Evolutionary conservation across 2,329 filamentous ascomycete genomes (phyloP), one percentile per base, ranked within the genome.

Genomic region (Lasiodiplodia sp.): DNA sequence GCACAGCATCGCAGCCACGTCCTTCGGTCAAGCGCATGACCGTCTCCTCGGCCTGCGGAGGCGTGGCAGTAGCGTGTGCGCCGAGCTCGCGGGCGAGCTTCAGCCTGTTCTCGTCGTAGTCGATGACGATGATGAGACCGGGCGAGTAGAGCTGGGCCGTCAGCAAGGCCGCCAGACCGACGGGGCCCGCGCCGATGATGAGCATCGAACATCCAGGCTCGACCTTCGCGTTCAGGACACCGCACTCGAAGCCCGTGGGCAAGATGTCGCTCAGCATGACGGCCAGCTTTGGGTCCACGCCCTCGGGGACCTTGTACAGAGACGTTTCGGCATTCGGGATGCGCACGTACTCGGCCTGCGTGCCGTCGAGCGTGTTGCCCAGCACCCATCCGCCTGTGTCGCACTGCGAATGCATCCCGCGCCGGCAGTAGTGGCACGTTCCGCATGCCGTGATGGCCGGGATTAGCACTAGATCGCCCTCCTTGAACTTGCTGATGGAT

Each of bases 261-360:
- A 88, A 81, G 34, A 86, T 85, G 75, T 89, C 87, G 67, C 83
- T 85, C 12, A 88, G 75, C 73, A 86, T 83, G 2, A 88, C 83
- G 4, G 84, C 73, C 0, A 79, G 76, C 53, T 38, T 75, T 52
- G 82, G 80, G 28, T 84, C 80, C 1, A 82, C 80, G 1, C 77
- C 81, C 0, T 72, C 53, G 0, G 85, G 83, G 1, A 86, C 73
- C 2, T 76, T 71, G 72, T 85, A 82, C 8, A 88, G 78, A 10
- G 82, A 85, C 8, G 80, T 80, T 67, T 84, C 81, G 0, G 85
- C 86, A 72, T 84, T 82, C 1, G 84, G 84, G 53, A 87, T 82
- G 23, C 85, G 79, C 47, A 87, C 85, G 70, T 84, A 87, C 72
- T 87, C 86, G n/a, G 86, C 86, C 72, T 88, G 86, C 0, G 84